Evolutionary conservation across 1,284 basidiomycete species (phyloP).

Genomic region (Puccinia novopanici): DNA sequence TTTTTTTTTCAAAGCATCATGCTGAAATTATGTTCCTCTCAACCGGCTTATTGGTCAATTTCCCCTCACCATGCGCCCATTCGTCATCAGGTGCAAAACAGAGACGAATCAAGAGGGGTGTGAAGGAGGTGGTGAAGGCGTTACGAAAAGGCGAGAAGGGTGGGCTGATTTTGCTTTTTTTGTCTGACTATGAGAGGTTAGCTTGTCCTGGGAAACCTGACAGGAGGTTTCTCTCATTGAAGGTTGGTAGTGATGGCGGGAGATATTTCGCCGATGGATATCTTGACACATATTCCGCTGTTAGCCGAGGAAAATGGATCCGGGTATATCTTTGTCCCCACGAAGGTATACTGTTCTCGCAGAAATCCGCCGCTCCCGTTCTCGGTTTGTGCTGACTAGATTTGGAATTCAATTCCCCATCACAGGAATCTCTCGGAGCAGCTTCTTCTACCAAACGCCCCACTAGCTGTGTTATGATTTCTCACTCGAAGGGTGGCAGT

Average conservation of each 20-base stretch:
- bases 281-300: conserved; percentile 92
- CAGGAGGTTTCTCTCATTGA: background rate
- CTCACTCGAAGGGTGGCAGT: conserved; percentile 55
- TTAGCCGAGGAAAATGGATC: conserved; percentile 91
- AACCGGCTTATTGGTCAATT: background rate
- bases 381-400: background rate
- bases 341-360: conserved; percentile 53
- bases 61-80: background rate
- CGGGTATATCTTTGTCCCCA: conserved; percentile 73
- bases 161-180: conserved; percentile 59
- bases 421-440: conserved; percentile 84
- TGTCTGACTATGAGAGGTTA: no score
- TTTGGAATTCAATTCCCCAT: conserved; percentile 65
- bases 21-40: background rate
- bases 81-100: conserved; percentile 75
- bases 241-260: conserved; percentile 83
- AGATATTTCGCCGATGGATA: conserved; percentile 97
- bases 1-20: background rate
- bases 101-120: conserved; percentile 87
- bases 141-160: conserved; percentile 94
- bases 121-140: conserved; percentile 95
- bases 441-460: conserved; percentile 96
- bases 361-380: background rate
- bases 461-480: conserved; percentile 93
- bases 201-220: conserved; percentile 4